Evolutionary conservation across 768 basidiomycete species (phyloP).

Genomic region (Pleurotus pulmonarius): DNA sequence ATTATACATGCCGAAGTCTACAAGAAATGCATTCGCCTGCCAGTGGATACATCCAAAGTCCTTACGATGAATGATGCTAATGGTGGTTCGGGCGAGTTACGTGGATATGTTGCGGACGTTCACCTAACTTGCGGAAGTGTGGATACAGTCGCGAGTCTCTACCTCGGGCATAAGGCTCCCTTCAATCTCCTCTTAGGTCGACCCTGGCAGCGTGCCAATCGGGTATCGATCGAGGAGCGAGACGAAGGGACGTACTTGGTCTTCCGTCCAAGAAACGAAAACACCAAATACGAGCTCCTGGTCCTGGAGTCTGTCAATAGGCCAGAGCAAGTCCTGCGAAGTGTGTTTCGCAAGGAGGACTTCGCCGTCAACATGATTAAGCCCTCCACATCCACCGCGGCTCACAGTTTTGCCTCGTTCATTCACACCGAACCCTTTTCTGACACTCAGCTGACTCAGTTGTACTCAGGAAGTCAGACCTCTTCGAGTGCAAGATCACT

Average conservation of each 20-base stretch:
- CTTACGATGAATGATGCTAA: constrained; percentile 18
- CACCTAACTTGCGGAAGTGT: too few relatives aligned
- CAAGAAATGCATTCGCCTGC: neutral
- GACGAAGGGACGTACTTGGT: constrained; percentile 11
- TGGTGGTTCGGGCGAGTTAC: constrained; percentile 13
- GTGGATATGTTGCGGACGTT: too few relatives aligned
- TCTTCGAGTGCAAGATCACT: too few relatives aligned
- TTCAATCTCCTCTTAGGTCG: constrained; percentile 18
- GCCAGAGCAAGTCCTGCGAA: too few relatives aligned
- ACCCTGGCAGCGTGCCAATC: constrained; percentile 18
- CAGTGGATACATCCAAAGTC: constrained; percentile 10
- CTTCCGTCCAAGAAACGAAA: neutral
- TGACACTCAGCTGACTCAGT: too few relatives aligned
- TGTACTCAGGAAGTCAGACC: too few relatives aligned
- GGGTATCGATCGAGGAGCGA: constrained; percentile 17
- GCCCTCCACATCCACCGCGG: too few relatives aligned
- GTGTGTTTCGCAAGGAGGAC: too few relatives aligned
- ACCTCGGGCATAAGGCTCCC: constrained; percentile 11
- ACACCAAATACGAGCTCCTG: neutral
- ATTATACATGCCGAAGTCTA: neutral
- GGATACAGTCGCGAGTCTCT: too few relatives aligned
- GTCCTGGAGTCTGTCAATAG: neutral
- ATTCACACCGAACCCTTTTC: too few relatives aligned
- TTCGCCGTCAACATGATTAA: too few relatives aligned
- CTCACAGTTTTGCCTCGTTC: too few relatives aligned